Base-by-base conservation (phyloP, 2,329 filamentous ascomycete genomes). In the Gnomoniopsis smithogilvyi region DNA sequence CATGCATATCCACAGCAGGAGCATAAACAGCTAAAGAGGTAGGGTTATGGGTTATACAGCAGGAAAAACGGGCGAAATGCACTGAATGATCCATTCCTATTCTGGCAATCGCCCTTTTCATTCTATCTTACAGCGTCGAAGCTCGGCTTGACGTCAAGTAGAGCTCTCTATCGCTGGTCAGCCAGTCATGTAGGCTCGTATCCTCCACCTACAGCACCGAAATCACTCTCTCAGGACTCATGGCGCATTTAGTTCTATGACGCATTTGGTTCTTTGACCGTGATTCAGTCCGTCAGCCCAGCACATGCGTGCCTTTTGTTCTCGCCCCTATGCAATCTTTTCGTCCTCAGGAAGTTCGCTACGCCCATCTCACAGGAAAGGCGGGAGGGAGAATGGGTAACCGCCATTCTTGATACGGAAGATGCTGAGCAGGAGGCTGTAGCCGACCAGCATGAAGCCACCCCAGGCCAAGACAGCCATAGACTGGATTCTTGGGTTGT, bases 341-440 rank as follows among this genome's bases (percentile, higher is more conserved):
- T 41, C n/a, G 12, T 41, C 36, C 36, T 10, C 36, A 41, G 4
- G 3, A 8, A 3, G 12, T 17, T 12, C 36, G 15, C 36, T 12
- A 10, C 36, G 17, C 4, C 15, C 36, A 30, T 12, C 38, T 54
- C 48, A 86, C 76, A 87, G 80, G 74, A 99, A 98, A 12, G 95
- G 95, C 57, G 95, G 95, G 62, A 99, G 82, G 70, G 87, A 92
- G 77, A 98, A 97, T 17, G 93, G 93, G 75, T 99, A 99, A 24
- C 92, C 92, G 36, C 87, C 87, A 71, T 98, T 99, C 87, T 99
- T 99, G 68, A 90, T 80, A 68, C 93, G 87, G 83, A 99, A 99
- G 63, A 96, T 81, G 75, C 91, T 97, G 65, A 99, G 83, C 64
- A 99, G 80, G 77, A 96, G 95, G 78, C 93, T 96, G 80, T 98